These are phyloP conservation scores for Talaromyces pinophilus DNA, from an alignment of 2,329 filamentous ascomycete species.

Conservation along the genomic window DNA sequence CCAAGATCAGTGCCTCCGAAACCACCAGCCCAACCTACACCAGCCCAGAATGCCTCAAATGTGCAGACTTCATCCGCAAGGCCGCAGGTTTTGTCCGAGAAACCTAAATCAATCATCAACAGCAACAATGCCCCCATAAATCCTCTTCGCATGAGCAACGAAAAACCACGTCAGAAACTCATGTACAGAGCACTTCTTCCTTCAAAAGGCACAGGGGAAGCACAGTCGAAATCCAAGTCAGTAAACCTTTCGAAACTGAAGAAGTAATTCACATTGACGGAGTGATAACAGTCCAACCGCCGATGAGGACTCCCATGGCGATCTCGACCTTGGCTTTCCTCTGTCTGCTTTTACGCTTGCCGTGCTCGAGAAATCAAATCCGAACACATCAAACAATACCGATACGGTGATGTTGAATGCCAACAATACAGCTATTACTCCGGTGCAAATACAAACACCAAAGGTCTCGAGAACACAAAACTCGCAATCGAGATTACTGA, in stretches of 20 bases:
- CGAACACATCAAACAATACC: not conserved
- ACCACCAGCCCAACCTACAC: not conserved
- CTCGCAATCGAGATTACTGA: conserved; percentile 12
- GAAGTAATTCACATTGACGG: conserved; percentile 22
- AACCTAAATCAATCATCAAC: conserved; percentile 10
- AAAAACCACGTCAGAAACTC: conserved; percentile 46
- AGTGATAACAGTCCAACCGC: conserved; percentile 14
- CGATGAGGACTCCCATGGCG: not conserved
- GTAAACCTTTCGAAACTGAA: conserved; percentile 30
- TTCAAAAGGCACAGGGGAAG: conserved; percentile 16
- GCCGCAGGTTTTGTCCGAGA: conserved; percentile 7
- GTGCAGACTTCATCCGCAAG: not conserved
- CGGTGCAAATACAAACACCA: not conserved
- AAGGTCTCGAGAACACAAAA: conserved; percentile 17
- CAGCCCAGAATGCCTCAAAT: not conserved
- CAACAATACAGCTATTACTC: not conserved
- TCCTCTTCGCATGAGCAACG: conserved; percentile 35
- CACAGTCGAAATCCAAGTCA: conserved; percentile 31
- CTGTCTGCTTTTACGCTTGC: conserved; percentile 34
- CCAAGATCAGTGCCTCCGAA: not conserved
- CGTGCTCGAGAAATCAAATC: conserved; percentile 32
- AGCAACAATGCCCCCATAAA: conserved; percentile 25
- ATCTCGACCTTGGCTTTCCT: conserved; percentile 30
- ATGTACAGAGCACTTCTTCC: conserved; percentile 46
- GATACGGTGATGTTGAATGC: not conserved